Conservation (phyloP, 2,329 filamentous ascomycete genomes). For the Colletotrichum limetticola region DNA sequence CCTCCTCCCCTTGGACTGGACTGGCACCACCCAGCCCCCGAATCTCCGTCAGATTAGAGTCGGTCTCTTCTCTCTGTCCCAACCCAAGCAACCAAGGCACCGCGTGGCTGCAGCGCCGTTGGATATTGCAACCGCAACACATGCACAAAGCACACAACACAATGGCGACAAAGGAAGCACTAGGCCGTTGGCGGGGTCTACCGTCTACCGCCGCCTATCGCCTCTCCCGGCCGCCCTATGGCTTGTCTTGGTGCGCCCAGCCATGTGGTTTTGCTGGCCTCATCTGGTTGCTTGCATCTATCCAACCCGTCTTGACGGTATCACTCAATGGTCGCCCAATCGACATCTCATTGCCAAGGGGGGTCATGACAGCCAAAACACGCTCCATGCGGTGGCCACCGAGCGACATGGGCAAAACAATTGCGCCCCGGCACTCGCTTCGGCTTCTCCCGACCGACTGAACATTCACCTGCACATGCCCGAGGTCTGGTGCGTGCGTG, state of each 20-base stretch:
- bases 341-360: not conserved
- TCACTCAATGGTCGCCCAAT: slow-evolving; percentile 8
- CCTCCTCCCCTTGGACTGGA: not conserved
- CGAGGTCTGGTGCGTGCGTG: slow-evolving; percentile 14
- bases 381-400: slow-evolving; percentile 10
- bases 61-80: not conserved
- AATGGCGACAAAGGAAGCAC: slow-evolving; percentile 20
- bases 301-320: slow-evolving; percentile 20
- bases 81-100: not conserved
- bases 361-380: slow-evolving; percentile 1
- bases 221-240: slow-evolving; percentile 17
- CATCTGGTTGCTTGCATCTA: slow-evolving; percentile 23
- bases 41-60: slow-evolving; percentile 14
- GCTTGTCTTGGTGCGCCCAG: slow-evolving; percentile 28
- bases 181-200: slow-evolving; percentile 21
- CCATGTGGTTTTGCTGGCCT: slow-evolving; percentile 28
- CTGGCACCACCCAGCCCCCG: not conserved
- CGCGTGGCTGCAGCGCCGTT: slow-evolving; percentile 32
- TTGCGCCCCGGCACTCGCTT: slow-evolving; percentile 25
- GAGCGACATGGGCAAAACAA: slow-evolving; percentile 7
- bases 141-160: slow-evolving; percentile 22
- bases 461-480: slow-evolving; percentile 34
- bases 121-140: slow-evolving; percentile 20
- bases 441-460: slow-evolving; percentile 33
- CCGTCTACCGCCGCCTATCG: not conserved